A percentile compares a stretch with the other conserved stretches of the same genome.
These are phyloP conservation scores for Parmelia sp. DNA, from an alignment of 495 filamentous ascomycete genomes.

Conservation along the genomic window DNA sequence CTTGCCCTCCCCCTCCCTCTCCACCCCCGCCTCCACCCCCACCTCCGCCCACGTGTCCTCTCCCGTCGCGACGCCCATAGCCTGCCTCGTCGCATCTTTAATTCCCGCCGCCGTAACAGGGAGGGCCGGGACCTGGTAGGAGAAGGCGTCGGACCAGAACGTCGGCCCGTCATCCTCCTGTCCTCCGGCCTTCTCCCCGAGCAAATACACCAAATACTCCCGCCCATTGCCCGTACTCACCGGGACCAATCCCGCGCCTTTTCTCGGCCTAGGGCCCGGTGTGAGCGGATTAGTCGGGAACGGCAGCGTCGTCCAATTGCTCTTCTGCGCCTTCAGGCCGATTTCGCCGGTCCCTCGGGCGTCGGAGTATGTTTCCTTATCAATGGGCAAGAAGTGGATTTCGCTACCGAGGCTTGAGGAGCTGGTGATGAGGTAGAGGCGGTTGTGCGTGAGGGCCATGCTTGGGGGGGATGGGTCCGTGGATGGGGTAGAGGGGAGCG, in stretches of 20 bases:
- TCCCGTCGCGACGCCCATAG: constrained; percentile 37
- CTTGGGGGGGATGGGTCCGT: constrained; percentile 22
- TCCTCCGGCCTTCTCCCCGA: constrained; percentile 33
- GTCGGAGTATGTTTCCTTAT: constrained; percentile 22
- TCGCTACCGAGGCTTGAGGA: constrained; percentile 34
- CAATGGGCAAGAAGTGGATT: constrained; percentile 39
- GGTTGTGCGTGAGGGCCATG: constrained; percentile 36
- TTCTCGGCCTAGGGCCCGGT: constrained; percentile 41
- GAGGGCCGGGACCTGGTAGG: constrained; percentile 44
- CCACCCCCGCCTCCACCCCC: neutral
- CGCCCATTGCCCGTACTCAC: constrained; percentile 46
- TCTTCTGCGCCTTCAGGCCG: constrained; percentile 18
- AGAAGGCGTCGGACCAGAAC: constrained; percentile 43
- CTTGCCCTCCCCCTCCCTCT: neutral
- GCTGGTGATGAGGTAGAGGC: constrained; percentile 40
- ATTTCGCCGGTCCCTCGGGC: constrained; percentile 1
- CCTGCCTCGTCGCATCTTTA: constrained; percentile 44
- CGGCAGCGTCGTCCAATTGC: constrained; percentile 38
- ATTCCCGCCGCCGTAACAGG: constrained; percentile 40
- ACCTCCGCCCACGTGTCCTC: constrained; percentile 43
- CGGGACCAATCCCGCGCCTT: constrained; percentile 40
- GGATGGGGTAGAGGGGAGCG: constrained; percentile 36
- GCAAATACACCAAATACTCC: constrained; percentile 47
- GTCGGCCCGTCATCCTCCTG: neutral
- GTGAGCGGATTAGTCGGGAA: constrained; percentile 44